phyloP scores from a whole-genome alignment of 495 filamentous ascomycete genomes.

The Hypoxylon fuscum region DNA sequence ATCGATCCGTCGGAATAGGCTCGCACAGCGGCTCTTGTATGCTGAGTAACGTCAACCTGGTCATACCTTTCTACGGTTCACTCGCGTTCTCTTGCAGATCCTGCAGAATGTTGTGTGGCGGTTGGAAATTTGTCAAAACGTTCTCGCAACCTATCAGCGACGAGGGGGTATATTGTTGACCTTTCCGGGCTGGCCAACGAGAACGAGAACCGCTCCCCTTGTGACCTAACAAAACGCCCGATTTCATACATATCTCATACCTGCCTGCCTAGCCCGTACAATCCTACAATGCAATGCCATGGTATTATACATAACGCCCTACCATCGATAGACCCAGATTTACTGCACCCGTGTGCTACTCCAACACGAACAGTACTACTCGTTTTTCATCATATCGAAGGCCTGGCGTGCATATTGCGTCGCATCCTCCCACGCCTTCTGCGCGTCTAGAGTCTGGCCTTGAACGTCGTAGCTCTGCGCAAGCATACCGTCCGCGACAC shows the following conservation, averaged over 20 bases:
- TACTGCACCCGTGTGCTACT: conserved; percentile 20
- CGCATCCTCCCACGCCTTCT: conserved; percentile 43
- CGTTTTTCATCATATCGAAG: conserved; percentile 33
- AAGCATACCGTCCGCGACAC: conserved; percentile 82
- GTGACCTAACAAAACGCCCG: conserved; percentile 26
- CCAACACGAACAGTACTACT: conserved; percentile 14
- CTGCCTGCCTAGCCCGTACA: conserved; percentile 18
- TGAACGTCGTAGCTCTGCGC: conserved; percentile 77
- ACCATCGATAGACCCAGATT: conserved; percentile 32
- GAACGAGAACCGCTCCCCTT: conserved; percentile 21
- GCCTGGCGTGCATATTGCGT: conserved; percentile 41
- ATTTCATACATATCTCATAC: conserved; percentile 9
- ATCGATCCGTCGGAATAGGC: conserved; percentile 33
- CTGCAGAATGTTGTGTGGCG: conserved; percentile 19
- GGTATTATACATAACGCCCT: conserved; percentile 39
- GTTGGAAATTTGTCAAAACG: conserved; percentile 17
- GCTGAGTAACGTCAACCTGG: conserved; percentile 34
- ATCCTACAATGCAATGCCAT: conserved; percentile 40
- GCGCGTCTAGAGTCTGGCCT: conserved; percentile 72
- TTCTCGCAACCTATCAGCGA: conserved; percentile 22
- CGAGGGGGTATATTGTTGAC: conserved; percentile 38
- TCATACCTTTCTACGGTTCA: conserved; percentile 20
- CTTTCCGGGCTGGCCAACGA: conserved; percentile 31
- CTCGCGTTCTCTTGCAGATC: conserved; percentile 1
- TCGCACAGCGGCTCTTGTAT: conserved; percentile 35